These are phyloP conservation scores for Mycena haematopus DNA, from an alignment of 768 basidiomycete species.

Conservation along the genomic window DNA sequence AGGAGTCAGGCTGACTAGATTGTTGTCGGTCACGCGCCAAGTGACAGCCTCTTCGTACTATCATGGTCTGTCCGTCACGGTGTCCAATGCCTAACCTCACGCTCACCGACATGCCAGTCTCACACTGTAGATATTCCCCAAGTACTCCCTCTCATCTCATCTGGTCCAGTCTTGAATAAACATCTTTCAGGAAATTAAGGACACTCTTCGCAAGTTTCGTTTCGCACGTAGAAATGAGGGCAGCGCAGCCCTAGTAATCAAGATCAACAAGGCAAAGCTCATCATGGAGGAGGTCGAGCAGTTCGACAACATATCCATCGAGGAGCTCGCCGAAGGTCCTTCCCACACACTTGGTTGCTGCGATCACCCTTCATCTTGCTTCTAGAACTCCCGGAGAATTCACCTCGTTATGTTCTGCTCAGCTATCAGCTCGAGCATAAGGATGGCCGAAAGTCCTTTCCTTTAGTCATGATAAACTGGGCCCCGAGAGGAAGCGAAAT, in stretches of 20 bases:
- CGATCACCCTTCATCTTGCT: neutral
- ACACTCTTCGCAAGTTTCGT: conserved; percentile 81
- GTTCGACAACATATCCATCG: conserved; percentile 76
- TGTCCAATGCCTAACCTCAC: conserved; percentile 7
- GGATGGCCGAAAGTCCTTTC: conserved; percentile 87
- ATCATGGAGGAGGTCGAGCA: conserved; percentile 86
- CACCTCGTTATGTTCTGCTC: conserved; percentile 85
- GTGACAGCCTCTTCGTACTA: neutral
- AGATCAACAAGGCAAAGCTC: conserved; percentile 86
- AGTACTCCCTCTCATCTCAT: neutral
- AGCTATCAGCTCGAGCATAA: conserved; percentile 81
- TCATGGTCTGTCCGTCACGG: conserved; percentile 41
- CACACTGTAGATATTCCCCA: conserved; percentile 85
- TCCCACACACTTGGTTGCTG: conserved; percentile 1
- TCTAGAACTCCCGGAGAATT: conserved; percentile 85
- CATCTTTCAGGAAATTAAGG: conserved; percentile 62
- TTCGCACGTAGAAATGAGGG: conserved; percentile 74
- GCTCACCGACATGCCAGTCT: conserved; percentile 47
- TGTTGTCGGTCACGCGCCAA: neutral
- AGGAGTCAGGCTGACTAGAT: too few relatives aligned
- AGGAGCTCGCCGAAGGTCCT: conserved; percentile 87
- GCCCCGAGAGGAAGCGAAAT: conserved; percentile 80
- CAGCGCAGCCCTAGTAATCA: conserved; percentile 83
- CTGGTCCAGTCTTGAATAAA: neutral
- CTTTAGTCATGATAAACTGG: conserved; percentile 90